Evolutionary conservation across 1,284 basidiomycete species (phyloP).

Genomic region (Phellopilus nigrolimitatus): DNA sequence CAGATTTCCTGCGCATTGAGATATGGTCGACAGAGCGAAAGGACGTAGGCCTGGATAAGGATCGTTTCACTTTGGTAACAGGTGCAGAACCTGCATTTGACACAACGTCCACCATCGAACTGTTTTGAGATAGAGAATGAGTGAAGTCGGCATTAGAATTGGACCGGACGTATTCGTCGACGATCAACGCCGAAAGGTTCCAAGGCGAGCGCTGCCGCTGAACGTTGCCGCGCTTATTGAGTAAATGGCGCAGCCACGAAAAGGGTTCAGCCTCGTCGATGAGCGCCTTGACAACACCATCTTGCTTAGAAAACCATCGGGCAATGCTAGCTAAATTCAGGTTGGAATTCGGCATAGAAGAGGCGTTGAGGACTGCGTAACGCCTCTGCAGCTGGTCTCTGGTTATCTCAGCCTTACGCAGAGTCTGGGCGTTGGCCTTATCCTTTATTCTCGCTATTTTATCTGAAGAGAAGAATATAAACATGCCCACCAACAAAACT

Average conservation of each 20-base stretch:
- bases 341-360: constrained; percentile 30
- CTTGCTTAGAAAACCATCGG: constrained; percentile 54
- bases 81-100: constrained; percentile 15
- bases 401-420: constrained; percentile 61
- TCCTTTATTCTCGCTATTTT: constrained; percentile 51
- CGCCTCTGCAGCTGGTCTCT: constrained; percentile 60
- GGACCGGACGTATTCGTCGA: constrained; percentile 55
- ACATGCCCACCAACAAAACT: constrained; percentile 15
- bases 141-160: constrained; percentile 36
- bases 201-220: constrained; percentile 33
- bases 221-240: constrained; percentile 38
- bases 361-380: constrained; percentile 48
- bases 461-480: constrained; percentile 36
- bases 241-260: constrained; percentile 63
- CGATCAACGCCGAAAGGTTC: constrained; percentile 61
- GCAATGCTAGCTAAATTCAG: constrained; percentile 46
- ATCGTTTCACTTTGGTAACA: background rate
- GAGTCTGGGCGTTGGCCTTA: constrained; percentile 45
- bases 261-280: constrained; percentile 61
- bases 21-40: constrained; percentile 38
- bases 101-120: constrained; percentile 17
- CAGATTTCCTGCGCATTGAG: constrained; percentile 37
- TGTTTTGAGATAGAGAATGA: constrained; percentile 43
- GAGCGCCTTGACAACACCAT: constrained; percentile 38
- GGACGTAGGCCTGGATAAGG: constrained; percentile 11